Evolutionary conservation across 352 stramenopile genomes (phyloP).

Genomic region (Aphanomyces cochlioides): DNA sequence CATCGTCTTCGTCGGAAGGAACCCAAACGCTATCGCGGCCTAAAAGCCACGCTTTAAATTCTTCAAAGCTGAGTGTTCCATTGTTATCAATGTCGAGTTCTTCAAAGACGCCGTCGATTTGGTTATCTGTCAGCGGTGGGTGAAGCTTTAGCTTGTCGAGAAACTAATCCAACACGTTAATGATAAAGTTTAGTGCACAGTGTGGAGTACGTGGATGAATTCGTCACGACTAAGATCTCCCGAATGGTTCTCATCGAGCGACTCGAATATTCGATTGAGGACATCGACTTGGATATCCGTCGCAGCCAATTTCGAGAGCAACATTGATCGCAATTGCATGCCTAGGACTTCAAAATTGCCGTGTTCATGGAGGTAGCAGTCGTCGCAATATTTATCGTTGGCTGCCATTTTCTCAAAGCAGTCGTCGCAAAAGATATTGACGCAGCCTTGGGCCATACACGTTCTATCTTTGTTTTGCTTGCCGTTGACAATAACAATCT

Average conservation of each 20-base stretch:
- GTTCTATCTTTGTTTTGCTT: slow-evolving; percentile 31
- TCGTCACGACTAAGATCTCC: slow-evolving; percentile 53
- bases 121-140: slow-evolving; percentile 45
- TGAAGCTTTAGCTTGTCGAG: slow-evolving; percentile 50
- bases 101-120: slow-evolving; percentile 46
- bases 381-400: slow-evolving; percentile 60
- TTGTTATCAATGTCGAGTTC: slow-evolving; percentile 73
- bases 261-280: slow-evolving; percentile 51
- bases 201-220: slow-evolving; percentile 42
- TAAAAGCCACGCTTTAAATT: slow-evolving; percentile 65
- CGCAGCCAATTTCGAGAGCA: slow-evolving; percentile 45
- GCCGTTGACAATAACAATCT: slow-evolving; percentile 39
- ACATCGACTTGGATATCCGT: slow-evolving; percentile 16
- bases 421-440: slow-evolving; percentile 50
- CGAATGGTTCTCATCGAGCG: slow-evolving; percentile 59
- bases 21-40: slow-evolving; percentile 8
- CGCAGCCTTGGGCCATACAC: slow-evolving; percentile 57
- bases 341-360: slow-evolving; percentile 46
- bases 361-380: slow-evolving; percentile 69
- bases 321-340: slow-evolving; percentile 50
- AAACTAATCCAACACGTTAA: slow-evolving; percentile 19
- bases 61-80: slow-evolving; percentile 55
- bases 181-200: neutral
- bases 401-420: slow-evolving; percentile 49
- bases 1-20: neutral